These are phyloP conservation scores for Dictyostelium discoideum DNA, from an alignment of 78 protist species.

Conservation along the genomic window DNA sequence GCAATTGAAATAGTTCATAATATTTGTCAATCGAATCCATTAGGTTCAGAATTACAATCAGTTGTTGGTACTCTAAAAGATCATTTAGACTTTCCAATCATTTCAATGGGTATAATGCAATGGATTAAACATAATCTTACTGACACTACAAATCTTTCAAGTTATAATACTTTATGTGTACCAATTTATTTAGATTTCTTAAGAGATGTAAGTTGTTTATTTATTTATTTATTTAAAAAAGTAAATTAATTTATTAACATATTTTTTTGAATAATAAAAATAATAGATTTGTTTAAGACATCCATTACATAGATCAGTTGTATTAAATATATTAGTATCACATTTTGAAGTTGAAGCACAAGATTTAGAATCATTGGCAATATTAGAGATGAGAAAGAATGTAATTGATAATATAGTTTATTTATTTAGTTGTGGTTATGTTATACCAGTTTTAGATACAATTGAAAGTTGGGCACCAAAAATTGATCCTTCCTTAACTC, in stretches of 20 bases:
- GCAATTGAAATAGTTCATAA: constrained; percentile 45
- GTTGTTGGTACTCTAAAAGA: constrained; percentile 31
- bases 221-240: no score
- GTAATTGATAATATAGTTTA: constrained; percentile 66
- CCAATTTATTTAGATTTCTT: constrained; percentile 78
- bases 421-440: constrained; percentile 63
- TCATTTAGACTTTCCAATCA: constrained; percentile 45
- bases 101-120: constrained; percentile 78
- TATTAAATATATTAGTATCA: constrained; percentile 12
- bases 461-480: constrained; percentile 43
- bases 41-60: constrained; percentile 70
- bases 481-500: constrained; percentile 60
- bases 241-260: no score
- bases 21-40: constrained; percentile 57
- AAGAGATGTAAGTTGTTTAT: constrained; percentile 42
- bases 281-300: constrained; percentile 44
- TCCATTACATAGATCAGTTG: constrained; percentile 56
- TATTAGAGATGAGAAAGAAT: constrained; percentile 62
- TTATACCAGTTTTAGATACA: constrained; percentile 57
- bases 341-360: constrained; percentile 56
- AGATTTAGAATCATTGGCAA: constrained; percentile 52
- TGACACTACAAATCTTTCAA: constrained; percentile 43
- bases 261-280: no score
- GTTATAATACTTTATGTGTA: constrained; percentile 48
- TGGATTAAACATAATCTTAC: constrained; percentile 61